These are phyloP conservation scores for Lentinula novae-zelandiae DNA, from an alignment of 1,284 basidiomycete species.

Conservation along the genomic window DNA sequence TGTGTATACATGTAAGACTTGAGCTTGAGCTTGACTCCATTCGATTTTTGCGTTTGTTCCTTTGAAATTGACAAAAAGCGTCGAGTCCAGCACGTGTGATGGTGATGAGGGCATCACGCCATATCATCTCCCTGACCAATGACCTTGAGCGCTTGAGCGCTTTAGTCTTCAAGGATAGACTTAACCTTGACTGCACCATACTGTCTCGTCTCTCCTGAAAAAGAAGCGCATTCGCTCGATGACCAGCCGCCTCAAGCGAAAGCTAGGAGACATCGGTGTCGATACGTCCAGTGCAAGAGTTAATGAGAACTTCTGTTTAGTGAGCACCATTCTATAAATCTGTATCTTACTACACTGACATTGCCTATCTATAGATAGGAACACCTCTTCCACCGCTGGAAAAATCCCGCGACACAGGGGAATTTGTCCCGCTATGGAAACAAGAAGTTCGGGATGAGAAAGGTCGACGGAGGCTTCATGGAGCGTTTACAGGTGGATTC, in stretches of 20 bases:
- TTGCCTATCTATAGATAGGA: slow-evolving; percentile 60
- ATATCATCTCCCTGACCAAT: too few relatives aligned
- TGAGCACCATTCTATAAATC: slow-evolving; percentile 30
- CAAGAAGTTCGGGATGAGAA: slow-evolving; percentile 96
- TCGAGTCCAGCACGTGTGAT: too few relatives aligned
- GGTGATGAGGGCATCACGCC: too few relatives aligned
- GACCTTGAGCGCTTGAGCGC: too few relatives aligned
- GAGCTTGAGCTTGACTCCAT: too few relatives aligned
- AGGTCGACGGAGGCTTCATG: slow-evolving; percentile 88
- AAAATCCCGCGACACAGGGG: slow-evolving; percentile 84
- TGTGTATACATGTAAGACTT: too few relatives aligned
- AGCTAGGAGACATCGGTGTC: slow-evolving; percentile 79
- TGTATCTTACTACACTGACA: slow-evolving; percentile 8
- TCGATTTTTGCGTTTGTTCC: too few relatives aligned
- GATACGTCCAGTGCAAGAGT: slow-evolving; percentile 66
- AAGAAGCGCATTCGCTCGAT: not conserved
- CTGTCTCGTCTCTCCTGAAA: not conserved
- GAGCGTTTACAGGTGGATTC: slow-evolving; percentile 97
- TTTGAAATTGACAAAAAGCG: too few relatives aligned
- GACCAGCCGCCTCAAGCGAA: slow-evolving; percentile 63
- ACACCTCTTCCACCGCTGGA: slow-evolving; percentile 89
- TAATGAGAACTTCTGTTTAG: slow-evolving; percentile 86
- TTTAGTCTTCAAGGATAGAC: too few relatives aligned
- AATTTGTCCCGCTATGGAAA: slow-evolving; percentile 96
- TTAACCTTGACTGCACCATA: too few relatives aligned